Evolutionary conservation across 352 stramenopile species (phyloP).

Genomic region (Pythium utonaiense): DNA sequence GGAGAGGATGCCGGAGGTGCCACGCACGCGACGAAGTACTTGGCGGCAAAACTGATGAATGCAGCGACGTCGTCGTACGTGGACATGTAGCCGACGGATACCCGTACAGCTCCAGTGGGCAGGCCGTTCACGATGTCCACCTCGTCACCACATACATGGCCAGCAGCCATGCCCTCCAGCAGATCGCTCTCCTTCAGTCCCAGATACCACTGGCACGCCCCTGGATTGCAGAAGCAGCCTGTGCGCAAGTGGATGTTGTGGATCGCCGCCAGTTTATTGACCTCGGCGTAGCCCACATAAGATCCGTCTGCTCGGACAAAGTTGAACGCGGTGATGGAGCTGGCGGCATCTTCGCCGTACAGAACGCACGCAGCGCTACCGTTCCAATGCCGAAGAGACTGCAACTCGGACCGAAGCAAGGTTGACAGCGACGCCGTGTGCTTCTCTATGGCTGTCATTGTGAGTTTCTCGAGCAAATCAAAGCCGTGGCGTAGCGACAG

Average conservation of each 20-base stretch:
- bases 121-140: constrained; percentile 63
- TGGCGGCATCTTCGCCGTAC: constrained; percentile 34
- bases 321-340: constrained; percentile 58
- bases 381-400: constrained; percentile 53
- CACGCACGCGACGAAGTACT: constrained; percentile 52
- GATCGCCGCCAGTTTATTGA: constrained; percentile 61
- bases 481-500: constrained; percentile 55
- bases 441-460: constrained; percentile 40
- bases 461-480: constrained; percentile 35
- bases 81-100: constrained; percentile 79
- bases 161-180: constrained; percentile 46
- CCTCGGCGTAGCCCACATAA: constrained; percentile 70
- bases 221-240: constrained; percentile 81
- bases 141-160: constrained; percentile 67
- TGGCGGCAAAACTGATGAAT: constrained; percentile 48
- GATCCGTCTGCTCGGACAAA: constrained; percentile 47
- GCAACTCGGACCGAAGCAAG: constrained; percentile 36
- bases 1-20: constrained; percentile 2
- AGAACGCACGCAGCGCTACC: constrained; percentile 38
- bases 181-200: constrained; percentile 47
- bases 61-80: constrained; percentile 59
- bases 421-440: constrained; percentile 47
- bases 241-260: constrained; percentile 69
- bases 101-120: constrained; percentile 61
- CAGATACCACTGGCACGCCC: constrained; percentile 67